Base-by-base conservation (phyloP, 345 rosid genomes). In the Gossypium herbaceum region DNA sequence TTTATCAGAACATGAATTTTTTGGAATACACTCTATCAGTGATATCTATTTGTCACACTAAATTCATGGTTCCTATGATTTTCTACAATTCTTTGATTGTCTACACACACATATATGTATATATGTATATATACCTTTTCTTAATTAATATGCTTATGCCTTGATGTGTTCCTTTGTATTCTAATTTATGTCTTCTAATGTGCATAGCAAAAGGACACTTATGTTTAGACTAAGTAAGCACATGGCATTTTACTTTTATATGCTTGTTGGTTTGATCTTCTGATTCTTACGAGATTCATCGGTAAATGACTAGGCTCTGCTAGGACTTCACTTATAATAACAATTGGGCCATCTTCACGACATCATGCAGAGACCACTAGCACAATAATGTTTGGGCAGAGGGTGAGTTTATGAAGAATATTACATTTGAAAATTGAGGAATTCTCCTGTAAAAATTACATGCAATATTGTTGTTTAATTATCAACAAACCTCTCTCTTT, bases 301-400 rank as follows among this genome's bases (percentile, higher is more conserved):
- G 70, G 47, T 80, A 66, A 82, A 68, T 63, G 66, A 58, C 75
- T 73, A 94, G 97, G 98, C 76, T 89, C 97, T 55, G 97, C 98
- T 7, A 88, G 94, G 90, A 94, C 97, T 48, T 94, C 98, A 5
- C 93, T 94, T 39, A 89, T 94, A 69, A 85, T 89, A 85, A 92
- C 94, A 29, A 85, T 90, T 77, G 98, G 96, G 62, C 92, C 97
- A 78, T 94, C 97, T 75, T 86, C 87, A 73, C 86, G 91, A 47
- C 86, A 88, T 82, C 92, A 81, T 76, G 92, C 88, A 71, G 98
- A 94, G 87, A 94, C 97, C 82, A 85, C 89, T 48, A 88, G 98
- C 84, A 94, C 98, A 62, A 87, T 94, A 58, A 85, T 87, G 97
- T 94, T 94, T 79, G 98, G 97, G 64, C 98, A 92, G 80, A 80